phyloP scores from a whole-genome alignment of 2,329 filamentous ascomycete species.

The Venturia effusa region DNA sequence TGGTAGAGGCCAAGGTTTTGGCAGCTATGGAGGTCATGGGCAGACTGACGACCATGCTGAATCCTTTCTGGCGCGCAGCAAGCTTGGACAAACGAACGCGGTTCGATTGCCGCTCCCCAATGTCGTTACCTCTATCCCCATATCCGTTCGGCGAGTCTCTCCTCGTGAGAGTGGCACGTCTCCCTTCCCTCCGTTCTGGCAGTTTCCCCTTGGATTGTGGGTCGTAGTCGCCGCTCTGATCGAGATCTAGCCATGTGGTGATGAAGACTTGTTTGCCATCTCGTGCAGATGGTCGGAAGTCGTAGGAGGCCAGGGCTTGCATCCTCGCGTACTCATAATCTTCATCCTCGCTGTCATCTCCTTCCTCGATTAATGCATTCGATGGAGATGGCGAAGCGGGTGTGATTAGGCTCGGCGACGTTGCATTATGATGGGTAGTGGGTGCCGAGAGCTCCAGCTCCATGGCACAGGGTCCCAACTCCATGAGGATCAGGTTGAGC shows the following conservation, averaged over 20 bases:
- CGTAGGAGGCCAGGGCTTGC: not conserved
- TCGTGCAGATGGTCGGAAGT: conserved; percentile 1
- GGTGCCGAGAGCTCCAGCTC: not conserved
- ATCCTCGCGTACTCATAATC: not conserved
- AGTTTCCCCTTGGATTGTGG: not conserved
- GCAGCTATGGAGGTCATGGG: not conserved
- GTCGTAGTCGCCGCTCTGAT: conserved; percentile 8
- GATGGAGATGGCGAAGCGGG: not conserved
- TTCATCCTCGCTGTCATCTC: not conserved
- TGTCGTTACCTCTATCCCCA: not conserved
- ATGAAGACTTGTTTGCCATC: not conserved
- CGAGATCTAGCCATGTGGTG: not conserved
- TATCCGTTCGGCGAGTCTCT: not conserved
- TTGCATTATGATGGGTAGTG: not conserved
- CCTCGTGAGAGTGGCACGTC: not conserved
- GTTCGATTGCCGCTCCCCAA: not conserved
- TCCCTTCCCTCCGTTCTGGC: not conserved
- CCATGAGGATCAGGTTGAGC: not conserved
- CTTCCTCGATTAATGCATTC: not conserved
- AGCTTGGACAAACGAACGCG: not conserved
- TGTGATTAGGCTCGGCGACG: not conserved
- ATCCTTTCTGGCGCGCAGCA: conserved; percentile 2
- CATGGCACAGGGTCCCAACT: not conserved
- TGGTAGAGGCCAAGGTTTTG: not conserved
- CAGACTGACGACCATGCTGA: not conserved